Evolutionary conservation across 371 early-diverging fungal genomes (phyloP).

Genomic region (Amoeboaphelidium occidentale): DNA sequence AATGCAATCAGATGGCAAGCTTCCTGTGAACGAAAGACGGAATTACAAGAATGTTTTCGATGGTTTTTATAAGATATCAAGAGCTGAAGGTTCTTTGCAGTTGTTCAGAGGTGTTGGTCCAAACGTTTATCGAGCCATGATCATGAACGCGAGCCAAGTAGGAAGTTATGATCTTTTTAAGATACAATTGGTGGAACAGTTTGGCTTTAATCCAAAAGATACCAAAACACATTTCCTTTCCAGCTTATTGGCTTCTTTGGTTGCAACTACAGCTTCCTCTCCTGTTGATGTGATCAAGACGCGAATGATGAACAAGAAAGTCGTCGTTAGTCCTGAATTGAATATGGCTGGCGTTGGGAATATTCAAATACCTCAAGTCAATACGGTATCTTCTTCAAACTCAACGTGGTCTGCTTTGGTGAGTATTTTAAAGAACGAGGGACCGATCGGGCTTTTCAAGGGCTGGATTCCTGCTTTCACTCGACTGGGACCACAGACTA

Average conservation of each 20-base stretch:
- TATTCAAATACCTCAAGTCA: neutral
- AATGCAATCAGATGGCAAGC: conserved; percentile 57
- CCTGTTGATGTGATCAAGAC: conserved; percentile 78
- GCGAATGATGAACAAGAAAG: conserved; percentile 33
- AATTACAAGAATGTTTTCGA: conserved; percentile 52
- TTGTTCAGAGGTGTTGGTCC: conserved; percentile 45
- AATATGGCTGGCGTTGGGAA: neutral
- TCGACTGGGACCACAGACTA: conserved; percentile 61
- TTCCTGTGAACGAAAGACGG: conserved; percentile 29
- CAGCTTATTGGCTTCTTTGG: conserved; percentile 50
- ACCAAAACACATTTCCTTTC: conserved; percentile 39
- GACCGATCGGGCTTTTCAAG: conserved; percentile 48
- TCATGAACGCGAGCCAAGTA: conserved; percentile 52
- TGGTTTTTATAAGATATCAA: conserved; percentile 32
- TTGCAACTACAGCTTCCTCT: conserved; percentile 64
- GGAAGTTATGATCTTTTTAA: conserved; percentile 46
- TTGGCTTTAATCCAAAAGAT: conserved; percentile 4
- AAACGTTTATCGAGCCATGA: conserved; percentile 41
- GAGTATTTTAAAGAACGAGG: conserved; percentile 38
- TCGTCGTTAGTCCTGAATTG: neutral
- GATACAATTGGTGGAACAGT: conserved; percentile 2
- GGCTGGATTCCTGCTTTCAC: conserved; percentile 66
- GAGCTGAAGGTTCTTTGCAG: conserved; percentile 33
- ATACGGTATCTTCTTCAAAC: conserved; percentile 6
- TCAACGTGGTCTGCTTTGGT: conserved; percentile 21